Evolutionary conservation across 139 green algal species (phyloP).

Genomic region (Chlamydomonas incerta): DNA sequence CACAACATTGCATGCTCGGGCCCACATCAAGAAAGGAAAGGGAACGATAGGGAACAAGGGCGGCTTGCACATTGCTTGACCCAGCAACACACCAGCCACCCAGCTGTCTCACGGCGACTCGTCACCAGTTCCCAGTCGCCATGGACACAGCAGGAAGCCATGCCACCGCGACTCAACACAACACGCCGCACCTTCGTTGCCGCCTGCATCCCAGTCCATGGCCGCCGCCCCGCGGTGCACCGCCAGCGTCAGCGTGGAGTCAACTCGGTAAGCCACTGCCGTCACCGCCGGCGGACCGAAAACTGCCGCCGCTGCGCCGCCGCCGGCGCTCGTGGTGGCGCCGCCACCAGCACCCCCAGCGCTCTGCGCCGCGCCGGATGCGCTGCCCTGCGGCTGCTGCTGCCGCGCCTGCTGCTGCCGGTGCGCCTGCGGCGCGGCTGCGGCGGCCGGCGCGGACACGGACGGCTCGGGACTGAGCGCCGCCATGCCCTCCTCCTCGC

Average conservation of each 20-base stretch:
- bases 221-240: constrained; percentile 38
- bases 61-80: too few relatives aligned
- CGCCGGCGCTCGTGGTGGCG: background rate
- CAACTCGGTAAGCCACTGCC: background rate
- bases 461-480: too few relatives aligned
- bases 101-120: too few relatives aligned
- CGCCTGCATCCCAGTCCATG: constrained; percentile 45
- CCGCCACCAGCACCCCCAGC: background rate
- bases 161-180: too few relatives aligned
- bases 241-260: constrained; percentile 30
- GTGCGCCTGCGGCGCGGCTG: background rate
- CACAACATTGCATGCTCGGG: too few relatives aligned
- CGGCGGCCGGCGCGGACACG: too few relatives aligned
- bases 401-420: background rate
- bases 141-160: background rate
- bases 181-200: constrained; percentile 17
- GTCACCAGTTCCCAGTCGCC: too few relatives aligned
- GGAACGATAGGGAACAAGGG: too few relatives aligned
- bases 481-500: too few relatives aligned
- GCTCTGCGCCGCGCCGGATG: background rate
- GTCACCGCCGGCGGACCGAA: too few relatives aligned
- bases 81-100: too few relatives aligned
- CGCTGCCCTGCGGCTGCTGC: background rate
- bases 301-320: background rate
- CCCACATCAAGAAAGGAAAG: too few relatives aligned